Evolutionary conservation across 129 eudicot genomes (phyloP), one percentile per base, ranked within the genome.

Genomic region (Smallanthus sonchifolius): DNA sequence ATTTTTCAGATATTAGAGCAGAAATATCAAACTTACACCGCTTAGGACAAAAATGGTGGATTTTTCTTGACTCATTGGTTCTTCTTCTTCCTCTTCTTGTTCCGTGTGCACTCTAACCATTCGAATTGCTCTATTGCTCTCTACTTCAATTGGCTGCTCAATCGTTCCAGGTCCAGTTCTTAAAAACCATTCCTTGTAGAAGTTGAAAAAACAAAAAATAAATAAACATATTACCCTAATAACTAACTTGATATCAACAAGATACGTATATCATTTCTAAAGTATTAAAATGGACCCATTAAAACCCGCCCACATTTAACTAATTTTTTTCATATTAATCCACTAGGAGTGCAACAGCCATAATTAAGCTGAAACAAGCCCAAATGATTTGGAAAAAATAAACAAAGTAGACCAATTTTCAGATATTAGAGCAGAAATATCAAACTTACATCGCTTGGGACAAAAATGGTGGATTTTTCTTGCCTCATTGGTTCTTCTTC

Each of bases 391-490:
- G 30, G 35, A 56, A 10, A 20, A 56, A 56, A 0, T 13, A 56
- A 56, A 56, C 63, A 3, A 56, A 8, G 63, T 28, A 43, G 39
- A 28, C 36, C 15, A 20, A 14, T 13, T 20, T 10, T 39, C 35
- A 65, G 34, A 39, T 51, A 16, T 42, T 6, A 66, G 71, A 66
- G 35, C 52, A 17, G 0, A 66, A 66, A 69, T 60, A 57, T 24
- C 40, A n/a, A 59, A 78, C 83, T 77, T 76, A 83, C 83, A 74
- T 78, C 74, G 36, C 83, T 83, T 57, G 34, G 11, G 43, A 73
- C 39, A 14, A 74, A 34, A 54, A 78, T 65, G 9, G 19, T 42
- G 45, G 80, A 69, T 48, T 48, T 39, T 39, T 45, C 65, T 37
- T 9, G 79, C 32, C 47, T 54, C 45, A 4, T 15, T 48, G 70